Conservation (phyloP, 768 basidiomycete species). For the Serendipita vermifera region DNA sequence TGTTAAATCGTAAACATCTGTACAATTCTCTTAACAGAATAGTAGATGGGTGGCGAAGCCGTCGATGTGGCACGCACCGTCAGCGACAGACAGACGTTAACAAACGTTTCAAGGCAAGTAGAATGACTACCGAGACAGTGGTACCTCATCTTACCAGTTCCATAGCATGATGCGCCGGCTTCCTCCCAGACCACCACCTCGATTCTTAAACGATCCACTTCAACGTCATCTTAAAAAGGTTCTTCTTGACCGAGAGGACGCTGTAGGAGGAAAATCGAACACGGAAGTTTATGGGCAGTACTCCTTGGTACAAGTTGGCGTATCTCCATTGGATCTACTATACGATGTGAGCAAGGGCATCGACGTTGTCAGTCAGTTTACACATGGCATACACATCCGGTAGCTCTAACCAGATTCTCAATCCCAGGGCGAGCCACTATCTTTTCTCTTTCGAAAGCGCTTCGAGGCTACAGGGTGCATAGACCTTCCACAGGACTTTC, state of each 20-base stretch:
- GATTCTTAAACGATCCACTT: background rate
- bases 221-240: background rate
- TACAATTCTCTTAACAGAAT: background rate
- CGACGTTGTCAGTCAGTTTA: background rate
- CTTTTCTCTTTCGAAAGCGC: background rate
- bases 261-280: background rate
- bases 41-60: background rate
- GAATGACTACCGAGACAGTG: background rate
- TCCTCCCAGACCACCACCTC: background rate
- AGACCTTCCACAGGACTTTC: background rate
- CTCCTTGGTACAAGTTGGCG: background rate
- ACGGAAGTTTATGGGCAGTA: background rate
- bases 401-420: background rate
- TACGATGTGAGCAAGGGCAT: background rate
- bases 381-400: background rate
- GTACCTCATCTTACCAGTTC: too few species aligned
- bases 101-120: constrained; percentile 3
- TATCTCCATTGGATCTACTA: background rate
- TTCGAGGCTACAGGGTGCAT: background rate
- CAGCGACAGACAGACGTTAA: background rate
- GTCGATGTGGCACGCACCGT: background rate
- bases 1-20: background rate
- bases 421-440: background rate
- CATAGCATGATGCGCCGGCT: background rate
- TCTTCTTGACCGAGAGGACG: background rate